These are phyloP conservation scores for Suillus placidus DNA, from an alignment of 768 basidiomycete species.

Conservation along the genomic window DNA sequence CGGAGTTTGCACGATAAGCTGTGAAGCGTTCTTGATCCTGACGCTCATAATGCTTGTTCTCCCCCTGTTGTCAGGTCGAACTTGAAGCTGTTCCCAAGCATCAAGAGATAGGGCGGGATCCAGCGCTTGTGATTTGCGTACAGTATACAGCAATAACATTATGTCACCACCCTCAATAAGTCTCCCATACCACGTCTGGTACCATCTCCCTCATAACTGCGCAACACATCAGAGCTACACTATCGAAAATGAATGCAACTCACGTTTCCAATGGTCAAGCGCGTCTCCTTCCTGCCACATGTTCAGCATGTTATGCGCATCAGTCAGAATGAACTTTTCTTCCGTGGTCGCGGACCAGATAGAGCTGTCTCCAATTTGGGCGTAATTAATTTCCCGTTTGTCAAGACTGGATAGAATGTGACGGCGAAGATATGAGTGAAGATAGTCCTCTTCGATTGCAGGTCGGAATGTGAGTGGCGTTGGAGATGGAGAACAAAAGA, in stretches of 20 bases:
- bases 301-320: slow-evolving; percentile 62
- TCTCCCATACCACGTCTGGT: slow-evolving; percentile 75
- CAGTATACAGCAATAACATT: neutral
- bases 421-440: slow-evolving; percentile 67
- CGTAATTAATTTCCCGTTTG: slow-evolving; percentile 56
- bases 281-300: slow-evolving; percentile 68
- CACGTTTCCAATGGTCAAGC: slow-evolving; percentile 76
- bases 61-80: neutral
- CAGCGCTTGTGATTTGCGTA: neutral
- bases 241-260: slow-evolving; percentile 29
- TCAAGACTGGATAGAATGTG: slow-evolving; percentile 56
- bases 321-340: slow-evolving; percentile 59
- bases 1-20: neutral
- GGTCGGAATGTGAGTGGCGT: slow-evolving; percentile 61
- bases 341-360: slow-evolving; percentile 33
- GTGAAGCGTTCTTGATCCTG: neutral
- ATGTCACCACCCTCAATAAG: slow-evolving; percentile 49
- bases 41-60: neutral
- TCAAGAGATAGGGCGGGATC: neutral
- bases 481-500: slow-evolving; percentile 73
- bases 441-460: slow-evolving; percentile 58
- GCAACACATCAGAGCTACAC: slow-evolving; percentile 5
- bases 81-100: neutral
- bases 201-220: slow-evolving; percentile 81
- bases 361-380: slow-evolving; percentile 35